Base-by-base conservation (phyloP, 2,329 filamentous ascomycete genomes). In the Scedosporium apiospermum region DNA sequence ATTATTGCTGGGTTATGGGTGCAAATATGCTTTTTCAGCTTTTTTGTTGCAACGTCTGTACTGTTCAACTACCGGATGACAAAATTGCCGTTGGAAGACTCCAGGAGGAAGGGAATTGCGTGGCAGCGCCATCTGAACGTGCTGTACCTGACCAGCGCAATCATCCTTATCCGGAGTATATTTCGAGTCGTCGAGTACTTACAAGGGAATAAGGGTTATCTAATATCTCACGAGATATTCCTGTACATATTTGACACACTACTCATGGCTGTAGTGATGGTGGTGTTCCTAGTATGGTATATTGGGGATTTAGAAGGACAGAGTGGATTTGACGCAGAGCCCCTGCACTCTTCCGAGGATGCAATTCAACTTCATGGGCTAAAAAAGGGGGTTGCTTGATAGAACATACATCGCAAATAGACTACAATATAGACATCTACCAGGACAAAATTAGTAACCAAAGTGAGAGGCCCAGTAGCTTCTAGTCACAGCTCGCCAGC, bases 11-110 rank as follows among this genome's bases (percentile, higher is more conserved):
- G 83, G 6, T 71, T 87, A 2, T 71, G 80, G n/a, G 68, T 83
- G 2, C 83, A 87, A 66, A 75, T 86, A 3, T 44, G 79, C 27
- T 74, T 81, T 57, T 84, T 86, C 64, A 73, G 74, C n/a, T 72
- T 84, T 55, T 86, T 86, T 67, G 71, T 83, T 9, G 55, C 77
- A 3, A 74, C 77, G 0, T 74, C 80, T 0, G 65, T 75, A 0
- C 65, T 78, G 0, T 82, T 83, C 68, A 77, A 84, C 63, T 63
- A 62, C 9, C 9, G 41, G 41, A n/a, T 44, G 41, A 10, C 16
- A 2, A 44, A 44, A 12, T 44, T 18, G 21, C 46, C 46, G 6
- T 74, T 69, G 0, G 60, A 58, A 3, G 72, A 38, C 57, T 64
- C 41, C 0, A 30, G 53, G 4, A 61, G 62, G 2, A 58, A 60